Evolutionary conservation across 768 basidiomycete genomes (phyloP).

Genomic region (Coprinellus micaceus): DNA sequence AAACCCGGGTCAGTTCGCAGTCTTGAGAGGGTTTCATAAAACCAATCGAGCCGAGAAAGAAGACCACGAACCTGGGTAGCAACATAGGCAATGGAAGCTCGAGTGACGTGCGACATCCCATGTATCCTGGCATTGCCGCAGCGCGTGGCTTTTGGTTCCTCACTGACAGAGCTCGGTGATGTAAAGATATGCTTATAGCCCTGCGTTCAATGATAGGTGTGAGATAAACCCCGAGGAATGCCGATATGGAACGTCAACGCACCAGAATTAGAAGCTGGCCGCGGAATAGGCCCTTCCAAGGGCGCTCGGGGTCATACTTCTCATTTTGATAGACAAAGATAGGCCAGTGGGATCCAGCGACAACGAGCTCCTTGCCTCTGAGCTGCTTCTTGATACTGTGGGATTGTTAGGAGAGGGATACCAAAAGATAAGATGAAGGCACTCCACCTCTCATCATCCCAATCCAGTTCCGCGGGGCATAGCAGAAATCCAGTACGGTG

Average conservation of each 20-base stretch:
- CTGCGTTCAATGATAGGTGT: background rate
- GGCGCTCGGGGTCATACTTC: slow-evolving; percentile 13
- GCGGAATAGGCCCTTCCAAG: slow-evolving; percentile 15
- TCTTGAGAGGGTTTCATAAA: no score
- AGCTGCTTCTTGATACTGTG: slow-evolving; percentile 4
- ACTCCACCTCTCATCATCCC: slow-evolving; percentile 16
- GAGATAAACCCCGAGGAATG: background rate
- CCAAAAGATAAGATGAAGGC: background rate
- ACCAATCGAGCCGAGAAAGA: background rate
- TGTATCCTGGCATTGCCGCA: slow-evolving; percentile 17
- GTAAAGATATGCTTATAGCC: slow-evolving; percentile 13
- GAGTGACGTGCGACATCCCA: slow-evolving; percentile 13
- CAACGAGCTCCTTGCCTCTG: slow-evolving; percentile 6
- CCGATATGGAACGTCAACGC: background rate
- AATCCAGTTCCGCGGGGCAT: slow-evolving; percentile 20
- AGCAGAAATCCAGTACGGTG: slow-evolving; percentile 18
- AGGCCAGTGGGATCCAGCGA: slow-evolving; percentile 15
- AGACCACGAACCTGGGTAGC: slow-evolving; percentile 5
- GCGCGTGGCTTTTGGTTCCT: slow-evolving; percentile 10
- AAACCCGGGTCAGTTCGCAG: no score
- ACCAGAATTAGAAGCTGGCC: slow-evolving; percentile 8
- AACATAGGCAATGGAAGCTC: slow-evolving; percentile 16
- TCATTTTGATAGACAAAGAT: slow-evolving; percentile 16
- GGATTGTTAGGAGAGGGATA: background rate
- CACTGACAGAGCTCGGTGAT: slow-evolving; percentile 7